Evolutionary conservation across 148 eudicot species (phyloP), one percentile per base, ranked within the genome.

Genomic region (Rhododendron vialii): DNA sequence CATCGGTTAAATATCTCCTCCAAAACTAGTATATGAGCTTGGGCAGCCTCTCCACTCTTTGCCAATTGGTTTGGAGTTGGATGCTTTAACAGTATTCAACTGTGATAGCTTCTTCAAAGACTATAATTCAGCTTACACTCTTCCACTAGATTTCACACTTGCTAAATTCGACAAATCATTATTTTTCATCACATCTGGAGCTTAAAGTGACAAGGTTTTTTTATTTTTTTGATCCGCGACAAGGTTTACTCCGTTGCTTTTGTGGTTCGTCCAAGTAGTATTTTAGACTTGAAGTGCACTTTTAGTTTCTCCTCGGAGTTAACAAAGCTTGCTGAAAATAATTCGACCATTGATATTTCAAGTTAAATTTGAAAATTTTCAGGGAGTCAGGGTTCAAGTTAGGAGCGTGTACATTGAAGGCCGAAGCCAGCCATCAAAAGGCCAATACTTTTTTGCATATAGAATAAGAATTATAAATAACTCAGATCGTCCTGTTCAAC

Each of bases 341-440:
- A 61, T 63, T 38, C 81, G 18, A 85, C 12, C 36, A 41, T 38
- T 59, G 43, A 28, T 81, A 53, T 38, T 53, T 80, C 45, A 8
- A 15, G 43, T 30, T 36, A 33, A 4, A 20, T 83, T 59, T 45
- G 28, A 57, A 36, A 67, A 82, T 75, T 81, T 86, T 45, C 90
- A 97, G 99, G 99, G 98, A 50, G 86, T 97, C 84, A 94, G 96
- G 86, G 98, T 95, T 81, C 98, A 97, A 93, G 99, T 97, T 80
- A 94, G 98, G 90, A 97, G 99, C 88, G 96, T 95, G 47, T 97
- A 94, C 87, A 92, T 95, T 75, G 98, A 93, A 83, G 95, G 98
- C 63, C 90, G 98, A 89, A 94, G 99, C 85, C 98, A 95, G 87
- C 99, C 99, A 67, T 90, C 92, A 10, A 97, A 93, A 89, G 93